Evolutionary conservation across 352 stramenopile species (phyloP), one percentile per base, ranked within the genome.

Genomic region (Phytophthora nicotianae): DNA sequence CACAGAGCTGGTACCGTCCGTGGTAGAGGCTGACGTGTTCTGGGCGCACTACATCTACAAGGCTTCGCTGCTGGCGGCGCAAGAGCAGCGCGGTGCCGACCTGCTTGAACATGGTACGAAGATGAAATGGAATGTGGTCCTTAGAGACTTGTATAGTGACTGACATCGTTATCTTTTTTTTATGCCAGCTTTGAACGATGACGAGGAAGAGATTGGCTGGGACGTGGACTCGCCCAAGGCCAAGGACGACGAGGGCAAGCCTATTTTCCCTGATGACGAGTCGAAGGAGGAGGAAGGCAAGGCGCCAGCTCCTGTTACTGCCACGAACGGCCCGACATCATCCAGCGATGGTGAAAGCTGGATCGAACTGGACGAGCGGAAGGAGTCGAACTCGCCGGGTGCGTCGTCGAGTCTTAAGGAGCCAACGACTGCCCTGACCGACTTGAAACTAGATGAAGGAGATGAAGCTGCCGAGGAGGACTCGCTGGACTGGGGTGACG

Each of bases 1-100:
- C 9, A 46, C 58, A 4, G 82, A 88, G 57, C 62, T 91, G 8
- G 82, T 91, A 45, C 82, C 82, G 4, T 81, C 67, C 1, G 52
- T 73, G 7, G 63, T 91, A 17, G 68, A 74, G 16, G 65, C 50
- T 3, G 78, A 88, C 17, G 61, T 75, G 40, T 91, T 91, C 37
- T 91, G 82, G 82, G 56, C 66, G 0, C 74, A 91, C 45, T 91
- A 91, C 52, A 74, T 91, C 21, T 91, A 89, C 73, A 91, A 91
- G 58, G 79, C 80, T 17, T 88, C 79, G 49, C 65, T 88, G 6
- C 38, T 91, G 29, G 80, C 82, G 16, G 82, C 82, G 3, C 82
- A 91, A 50, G 80, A 91, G 53, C 69, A 89, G 55, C 79, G 80
- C 3, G 74, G 80, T 38, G 82, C 82, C 0, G 71, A 89, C 33